Evolutionary conservation across 495 filamentous ascomycete genomes (phyloP).

Genomic region (Penicillium nucicola): DNA sequence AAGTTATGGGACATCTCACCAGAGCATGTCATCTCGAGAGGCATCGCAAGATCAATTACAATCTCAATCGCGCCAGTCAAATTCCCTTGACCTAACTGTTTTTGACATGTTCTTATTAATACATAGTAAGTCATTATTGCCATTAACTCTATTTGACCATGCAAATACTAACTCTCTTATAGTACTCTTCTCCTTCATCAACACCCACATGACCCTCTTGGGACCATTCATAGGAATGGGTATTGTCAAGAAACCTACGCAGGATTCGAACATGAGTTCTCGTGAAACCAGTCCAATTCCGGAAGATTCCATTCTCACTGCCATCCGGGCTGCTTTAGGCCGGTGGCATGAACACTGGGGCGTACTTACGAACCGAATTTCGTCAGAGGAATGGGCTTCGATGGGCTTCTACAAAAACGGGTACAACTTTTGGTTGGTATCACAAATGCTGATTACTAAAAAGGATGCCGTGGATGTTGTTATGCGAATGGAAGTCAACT

Average conservation of each 20-base stretch:
- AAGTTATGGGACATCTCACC: constrained; percentile 1
- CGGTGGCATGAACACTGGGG: constrained; percentile 43
- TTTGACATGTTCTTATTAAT: constrained; percentile 46
- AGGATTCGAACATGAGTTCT: not conserved
- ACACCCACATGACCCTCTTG: constrained; percentile 42
- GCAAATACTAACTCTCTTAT: not conserved
- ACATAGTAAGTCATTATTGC: constrained; percentile 28
- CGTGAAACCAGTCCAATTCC: constrained; percentile 17
- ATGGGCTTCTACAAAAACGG: constrained; percentile 48
- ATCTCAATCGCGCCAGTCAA: not conserved
- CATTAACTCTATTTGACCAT: not conserved
- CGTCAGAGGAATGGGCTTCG: constrained; percentile 37
- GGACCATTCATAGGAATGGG: constrained; percentile 24
- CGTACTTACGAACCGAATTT: constrained; percentile 27
- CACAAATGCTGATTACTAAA: constrained; percentile 44
- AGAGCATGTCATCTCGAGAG: not conserved
- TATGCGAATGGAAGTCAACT: constrained; percentile 48
- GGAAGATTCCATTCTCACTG: constrained; percentile 31
- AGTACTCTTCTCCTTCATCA: constrained; percentile 46
- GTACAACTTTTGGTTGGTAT: constrained; percentile 48
- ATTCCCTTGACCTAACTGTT: constrained; percentile 23
- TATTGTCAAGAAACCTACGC: constrained; percentile 3
- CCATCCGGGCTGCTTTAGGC: constrained; percentile 32
- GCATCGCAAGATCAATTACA: no score
- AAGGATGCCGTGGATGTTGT: constrained; percentile 46